Evolutionary conservation across 2,329 filamentous ascomycete species (phyloP), one percentile per base, ranked within the genome.

Genomic region (Ilyonectria sp.): DNA sequence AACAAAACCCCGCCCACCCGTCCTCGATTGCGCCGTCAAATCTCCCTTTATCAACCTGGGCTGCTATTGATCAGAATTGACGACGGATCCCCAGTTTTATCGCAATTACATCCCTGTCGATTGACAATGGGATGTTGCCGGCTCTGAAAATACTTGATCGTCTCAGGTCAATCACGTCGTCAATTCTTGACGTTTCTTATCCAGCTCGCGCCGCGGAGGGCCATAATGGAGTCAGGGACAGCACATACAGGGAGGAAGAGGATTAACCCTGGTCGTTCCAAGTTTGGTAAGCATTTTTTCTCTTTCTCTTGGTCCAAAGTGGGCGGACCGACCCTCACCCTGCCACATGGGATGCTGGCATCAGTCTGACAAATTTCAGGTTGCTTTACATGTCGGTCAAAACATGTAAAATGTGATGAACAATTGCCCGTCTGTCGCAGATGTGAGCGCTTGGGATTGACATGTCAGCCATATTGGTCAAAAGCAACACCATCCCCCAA

Each of bases 361-460:
- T 5, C 4, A 26, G 26, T 26, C 26, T 26, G 6, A 26, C 26
- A 26, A 2, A 29, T 10, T 29, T 17, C 54, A 60, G 57, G 57
- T 10, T 60, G 57, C 17, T 31, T 60, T 6, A 47, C 44, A 6
- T 60, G 57, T 33, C n/a, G 57, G 2, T 31, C 31, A 6, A 60
- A 60, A 17, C 57, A 60, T 21, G 57, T 60, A n/a, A 60, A 60
- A 19, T 60, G 57, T 23, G 57, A 60, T 8, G 57, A 60, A 21
- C 31, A 44, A 40, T 40, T 60, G 10, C 57, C 57, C 2, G 21
- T 26, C 10, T 60, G 57, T 33, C 29, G 35, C 11, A 60, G 57
- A 40, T 60, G 57, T 26, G 31, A 50, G 21, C 44, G 57, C 9
- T 43, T 60, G n/a, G 57, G 44, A 5, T 29, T 60, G n/a, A 29